Evolutionary conservation across 495 filamentous ascomycete genomes (phyloP), one percentile per base, ranked within the genome.

Genomic region (Penicillium egyptiacum): DNA sequence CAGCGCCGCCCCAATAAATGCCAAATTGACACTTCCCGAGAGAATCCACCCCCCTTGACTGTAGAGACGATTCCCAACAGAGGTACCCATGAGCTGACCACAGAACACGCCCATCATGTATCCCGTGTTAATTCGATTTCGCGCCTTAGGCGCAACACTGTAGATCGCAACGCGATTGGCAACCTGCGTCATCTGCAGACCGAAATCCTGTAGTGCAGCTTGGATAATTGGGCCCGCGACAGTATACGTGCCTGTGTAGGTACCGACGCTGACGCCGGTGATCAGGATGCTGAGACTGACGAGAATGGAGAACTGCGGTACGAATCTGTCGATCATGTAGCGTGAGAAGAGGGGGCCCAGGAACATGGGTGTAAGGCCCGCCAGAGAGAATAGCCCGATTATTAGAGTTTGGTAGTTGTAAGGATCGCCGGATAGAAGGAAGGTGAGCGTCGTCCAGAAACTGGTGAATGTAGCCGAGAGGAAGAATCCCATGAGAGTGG

Each of bases 401-500:
- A 75, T 76, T 2, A 89, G 59, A 1, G 86, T 82, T 12, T 76
- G 71, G 64, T 88, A 94, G 44, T 78, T 64, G 69, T 91, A 96
- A 0, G 90, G 88, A 17, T 76, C 69, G 0, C 78, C 80, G 1
- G 87, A 80, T 6, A 94, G 79, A 20, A 93, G 80, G 69, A 95
- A 95, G 0, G 88, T 91, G 17, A 93, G 72, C 0, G 90, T 93
- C 3, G 90, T 94, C 90, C 90, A 95, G 75, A 86, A 88, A 30
- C 64, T 73, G n/a, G 85, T 89, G 67, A 89, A 89, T 1, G 79
- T 83, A 0, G 76, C 70, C 5, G 76, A 77, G 12, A 74, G 75
- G 56, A 82, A 79, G 59, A 86, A 80, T 1, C 80, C 79, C 40
- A 84, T 79, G 1, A 86, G 62, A 31, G 82, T 84, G 4, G 81